Conservation (phyloP, 805 yeast genomes). For the Starmerella roubikii region DNA sequence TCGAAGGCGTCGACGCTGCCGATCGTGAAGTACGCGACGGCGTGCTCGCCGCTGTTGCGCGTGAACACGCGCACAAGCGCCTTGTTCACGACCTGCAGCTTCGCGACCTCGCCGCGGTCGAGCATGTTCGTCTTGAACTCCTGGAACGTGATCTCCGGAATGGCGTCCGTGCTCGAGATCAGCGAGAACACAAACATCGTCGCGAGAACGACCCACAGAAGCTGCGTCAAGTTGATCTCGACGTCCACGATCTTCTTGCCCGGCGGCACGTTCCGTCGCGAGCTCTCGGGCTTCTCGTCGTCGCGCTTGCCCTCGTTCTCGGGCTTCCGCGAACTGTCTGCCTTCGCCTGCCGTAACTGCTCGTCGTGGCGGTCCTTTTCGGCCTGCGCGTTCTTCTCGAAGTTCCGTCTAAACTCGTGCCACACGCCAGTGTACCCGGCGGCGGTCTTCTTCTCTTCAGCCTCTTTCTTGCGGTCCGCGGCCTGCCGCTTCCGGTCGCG, state of each 20-base stretch:
- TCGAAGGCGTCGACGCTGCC: slow-evolving; percentile 81
- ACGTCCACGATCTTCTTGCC: slow-evolving; percentile 14
- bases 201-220: slow-evolving; percentile 19
- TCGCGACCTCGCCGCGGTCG: slow-evolving; percentile 64
- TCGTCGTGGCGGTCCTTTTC: slow-evolving; percentile 1
- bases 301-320: too few species aligned
- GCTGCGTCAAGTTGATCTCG: slow-evolving; percentile 20
- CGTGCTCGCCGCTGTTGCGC: slow-evolving; percentile 24
- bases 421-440: not conserved
- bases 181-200: slow-evolving; percentile 18
- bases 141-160: slow-evolving; percentile 46
- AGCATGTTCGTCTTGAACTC: slow-evolving; percentile 72
- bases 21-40: slow-evolving; percentile 60
- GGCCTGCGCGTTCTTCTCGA: slow-evolving; percentile 2
- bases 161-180: slow-evolving; percentile 13
- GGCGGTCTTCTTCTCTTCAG: not conserved
- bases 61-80: slow-evolving; percentile 36
- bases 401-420: slow-evolving; percentile 6
- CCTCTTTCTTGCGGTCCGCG: not conserved
- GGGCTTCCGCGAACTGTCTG: too few species aligned
- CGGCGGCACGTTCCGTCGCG: not conserved
- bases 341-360: not conserved
- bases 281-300: too few species aligned
- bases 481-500: slow-evolving; percentile 1
- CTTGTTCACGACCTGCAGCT: slow-evolving; percentile 59